A percentile compares a stretch with the other conserved stretches of the same genome.
These are phyloP conservation scores for Aspergillus clavatus DNA, from an alignment of 2,329 filamentous ascomycete species.

Conservation along the genomic window DNA sequence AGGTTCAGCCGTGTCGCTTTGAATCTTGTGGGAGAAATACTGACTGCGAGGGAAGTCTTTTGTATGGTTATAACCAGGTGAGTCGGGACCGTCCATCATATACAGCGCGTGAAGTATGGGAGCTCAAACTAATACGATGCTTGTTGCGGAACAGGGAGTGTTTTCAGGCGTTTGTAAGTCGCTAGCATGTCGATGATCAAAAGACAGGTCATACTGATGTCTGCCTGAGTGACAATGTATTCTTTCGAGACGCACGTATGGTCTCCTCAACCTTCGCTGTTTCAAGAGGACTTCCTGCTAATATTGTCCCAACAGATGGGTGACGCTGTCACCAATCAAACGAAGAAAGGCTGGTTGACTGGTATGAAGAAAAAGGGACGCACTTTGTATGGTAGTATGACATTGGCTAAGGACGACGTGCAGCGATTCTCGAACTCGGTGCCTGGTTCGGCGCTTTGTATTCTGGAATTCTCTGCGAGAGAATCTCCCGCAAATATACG, in stretches of 20 bases:
- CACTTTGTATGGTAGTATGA: neutral
- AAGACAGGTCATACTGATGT: neutral
- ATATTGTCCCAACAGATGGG: conserved; percentile 14
- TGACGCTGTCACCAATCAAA: conserved; percentile 16
- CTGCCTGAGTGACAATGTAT: conserved; percentile 11
- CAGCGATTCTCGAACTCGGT: conserved; percentile 67
- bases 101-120: neutral
- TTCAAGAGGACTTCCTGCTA: neutral
- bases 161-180: conserved; percentile 15
- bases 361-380: conserved; percentile 2
- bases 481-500: conserved; percentile 63
- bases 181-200: conserved; percentile 1
- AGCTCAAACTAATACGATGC: neutral
- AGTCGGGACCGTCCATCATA: conserved; percentile 3
- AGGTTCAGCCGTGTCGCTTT: neutral
- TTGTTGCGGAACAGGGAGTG: conserved; percentile 12
- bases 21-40: neutral
- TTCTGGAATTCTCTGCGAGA: conserved; percentile 67
- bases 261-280: neutral
- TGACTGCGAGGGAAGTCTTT: conserved; percentile 44
- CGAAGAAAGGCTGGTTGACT: conserved; percentile 26
- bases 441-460: conserved; percentile 71
- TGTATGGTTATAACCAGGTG: conserved; percentile 28
- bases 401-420: conserved; percentile 22
- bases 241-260: conserved; percentile 7